Base-by-base conservation (phyloP, 129 eudicot genomes). In the Logfia minima region DNA sequence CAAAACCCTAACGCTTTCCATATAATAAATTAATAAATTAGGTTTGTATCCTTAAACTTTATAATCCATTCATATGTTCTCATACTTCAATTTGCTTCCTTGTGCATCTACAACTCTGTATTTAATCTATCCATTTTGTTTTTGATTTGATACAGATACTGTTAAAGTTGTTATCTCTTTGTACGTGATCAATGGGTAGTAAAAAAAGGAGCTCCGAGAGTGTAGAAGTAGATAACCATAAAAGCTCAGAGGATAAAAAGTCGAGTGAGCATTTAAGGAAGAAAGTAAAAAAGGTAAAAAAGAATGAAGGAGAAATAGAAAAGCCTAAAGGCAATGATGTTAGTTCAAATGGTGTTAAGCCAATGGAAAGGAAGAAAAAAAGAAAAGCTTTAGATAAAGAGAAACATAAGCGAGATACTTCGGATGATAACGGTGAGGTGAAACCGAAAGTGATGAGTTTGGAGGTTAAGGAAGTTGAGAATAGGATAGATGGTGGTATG, bases 321-420 rank as follows among this genome's bases (percentile, higher is more conserved):
- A 79, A 63, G 17, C 56, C 37, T 43, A 72, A 68, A 41, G 19
- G 22, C 31, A 52, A 70, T 19, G 53, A 65, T 24, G 70, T 14
- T 34, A 66, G 58, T 51, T 77, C 77, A n/a, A 32, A 22, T 70
- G 71, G 80, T 11, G 74, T 77, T 39, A 86, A 83, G 29, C 92
- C 97, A 24, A 94, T 95, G 99, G 99, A 91, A 69, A 88, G 91
- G 82, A 85, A 65, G 77, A 95, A 95, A 83, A 86, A 80, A 64
- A 80, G 94, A 34, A 95, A 88, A 76, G 85, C 87, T 53, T 8
- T 81, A 31, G 99, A 90, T 79, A 95, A 95, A 86, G 88, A 80
- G 56, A 91, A 80, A 37, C 94, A 83, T 63, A 68, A 67, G 17
- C 75, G 18, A 48, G 55, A 48, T 45, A 75, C 48, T 70, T 71